These are phyloP conservation scores for Kipferlia bialata DNA, from an alignment of 78 protist species.

Conservation along the genomic window DNA sequence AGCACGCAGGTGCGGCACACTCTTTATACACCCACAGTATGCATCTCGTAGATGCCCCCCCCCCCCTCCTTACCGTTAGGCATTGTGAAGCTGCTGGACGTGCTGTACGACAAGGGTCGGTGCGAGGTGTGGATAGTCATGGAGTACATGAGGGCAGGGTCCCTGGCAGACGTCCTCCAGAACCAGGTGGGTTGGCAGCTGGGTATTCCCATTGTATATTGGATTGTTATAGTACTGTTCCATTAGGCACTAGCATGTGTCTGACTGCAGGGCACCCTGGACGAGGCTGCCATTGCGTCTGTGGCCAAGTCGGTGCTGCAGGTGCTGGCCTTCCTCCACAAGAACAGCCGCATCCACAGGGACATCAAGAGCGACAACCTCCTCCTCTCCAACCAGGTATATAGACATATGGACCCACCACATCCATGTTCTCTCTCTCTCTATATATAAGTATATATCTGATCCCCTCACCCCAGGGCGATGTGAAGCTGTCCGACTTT, in stretches of 20 bases:
- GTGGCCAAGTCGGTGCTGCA: conserved; percentile 36
- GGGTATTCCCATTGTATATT: too few species aligned
- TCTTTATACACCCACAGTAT: too few species aligned
- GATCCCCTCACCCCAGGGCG: too few species aligned
- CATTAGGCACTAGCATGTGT: too few species aligned
- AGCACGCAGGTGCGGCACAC: too few species aligned
- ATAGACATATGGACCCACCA: too few species aligned
- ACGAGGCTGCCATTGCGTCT: conserved; percentile 65
- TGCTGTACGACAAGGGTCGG: background rate
- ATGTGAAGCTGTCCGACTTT: conserved; percentile 72
- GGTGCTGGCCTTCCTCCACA: conserved; percentile 58
- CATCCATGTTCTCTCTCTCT: too few species aligned
- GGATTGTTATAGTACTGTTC: too few species aligned
- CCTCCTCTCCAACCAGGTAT: conserved; percentile 41
- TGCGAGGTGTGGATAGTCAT: conserved; percentile 71
- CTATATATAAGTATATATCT: too few species aligned
- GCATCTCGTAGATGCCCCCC: too few species aligned
- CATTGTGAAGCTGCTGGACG: background rate
- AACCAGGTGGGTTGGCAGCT: too few species aligned
- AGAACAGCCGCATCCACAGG: conserved; percentile 60
- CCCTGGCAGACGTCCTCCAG: conserved; percentile 59
- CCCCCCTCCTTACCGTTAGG: too few species aligned
- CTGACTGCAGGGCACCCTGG: conserved; percentile 27
- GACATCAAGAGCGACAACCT: conserved; percentile 81
- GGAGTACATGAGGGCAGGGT: conserved; percentile 79